Evolutionary conservation across 169 alveolate species (phyloP).

Genomic region (Toxoplasma gondii): DNA sequence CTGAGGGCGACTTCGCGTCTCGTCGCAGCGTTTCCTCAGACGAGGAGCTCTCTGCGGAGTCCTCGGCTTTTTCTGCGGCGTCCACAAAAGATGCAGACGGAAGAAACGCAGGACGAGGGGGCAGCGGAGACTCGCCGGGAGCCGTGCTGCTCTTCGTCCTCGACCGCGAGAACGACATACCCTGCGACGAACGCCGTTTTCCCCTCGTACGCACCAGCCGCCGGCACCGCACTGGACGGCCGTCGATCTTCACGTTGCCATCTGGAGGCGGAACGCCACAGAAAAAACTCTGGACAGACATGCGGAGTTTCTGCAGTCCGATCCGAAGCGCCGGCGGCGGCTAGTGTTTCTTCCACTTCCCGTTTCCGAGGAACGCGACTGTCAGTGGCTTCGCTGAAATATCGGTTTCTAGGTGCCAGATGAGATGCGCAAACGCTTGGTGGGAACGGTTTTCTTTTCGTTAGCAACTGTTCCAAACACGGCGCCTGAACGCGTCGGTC

Average conservation of each 20-base stretch:
- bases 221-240: constrained; percentile 25
- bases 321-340: too few relatives aligned
- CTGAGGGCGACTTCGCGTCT: not conserved
- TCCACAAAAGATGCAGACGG: not conserved
- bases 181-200: not conserved
- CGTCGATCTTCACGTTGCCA: not conserved
- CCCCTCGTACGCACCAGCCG: not conserved
- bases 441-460: too few relatives aligned
- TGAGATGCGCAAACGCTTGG: too few relatives aligned
- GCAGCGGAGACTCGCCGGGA: not conserved
- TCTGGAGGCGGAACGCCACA: not conserved
- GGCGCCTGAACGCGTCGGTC: too few relatives aligned
- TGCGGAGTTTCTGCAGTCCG: too few relatives aligned
- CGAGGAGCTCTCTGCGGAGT: not conserved
- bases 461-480: too few relatives aligned
- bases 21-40: not conserved
- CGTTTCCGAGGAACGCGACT: too few relatives aligned
- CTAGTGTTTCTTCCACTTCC: too few relatives aligned
- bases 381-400: too few relatives aligned
- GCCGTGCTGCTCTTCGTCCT: not conserved
- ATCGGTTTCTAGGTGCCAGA: too few relatives aligned
- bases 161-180: not conserved
- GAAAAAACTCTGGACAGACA: not conserved
- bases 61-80: not conserved
- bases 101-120: constrained; percentile 4